Base-by-base conservation (phyloP, 2,329 filamentous ascomycete genomes). In the Xylariaceae sp. region DNA sequence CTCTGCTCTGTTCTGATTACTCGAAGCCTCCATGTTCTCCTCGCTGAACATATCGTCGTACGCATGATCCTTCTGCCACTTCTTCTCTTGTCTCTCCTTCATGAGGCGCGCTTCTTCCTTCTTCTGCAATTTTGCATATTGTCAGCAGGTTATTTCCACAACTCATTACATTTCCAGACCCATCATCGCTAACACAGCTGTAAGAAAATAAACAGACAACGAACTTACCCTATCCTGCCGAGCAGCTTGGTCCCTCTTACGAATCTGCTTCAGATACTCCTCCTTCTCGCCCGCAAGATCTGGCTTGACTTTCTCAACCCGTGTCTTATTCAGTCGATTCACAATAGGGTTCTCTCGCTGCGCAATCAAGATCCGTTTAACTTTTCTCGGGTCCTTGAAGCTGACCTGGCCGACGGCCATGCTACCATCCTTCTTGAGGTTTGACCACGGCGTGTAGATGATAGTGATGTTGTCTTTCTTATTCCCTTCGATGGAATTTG, bases 401-500 rank as follows among this genome's bases (percentile, higher is more conserved):
- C 89, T 87, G 48, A 99, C 94, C 69, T 99, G 94, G 18, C 94
- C 94, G 3, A 87, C 87, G 16, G 90, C 92, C 94, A 99, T 99
- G 69, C 87, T 90, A 31, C 92, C 93, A 66, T 95, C 90, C 69
- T 99, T 99, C 69, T 90, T 88, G 33, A 99, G 81, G 70, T 99
- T 99, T 42, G 89, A 88, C 91, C 94, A 97, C 6, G 94, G 94
- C 5, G 94, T 99, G 75, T 99, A 99, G 66, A 99, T 95, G 66
- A 99, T 72, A 14, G 91, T 96, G 64, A 99, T 78, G 72, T 97
- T 97, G 71, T 97, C 93, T 72, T 97, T 97, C 74, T 99, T 99
- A 77, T 99, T 99, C 58, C 94, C 94, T 77, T 99, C 94, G 63
- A 99, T 99, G 52, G 91, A 97, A 74, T 99, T 99, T 57, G 94